Evolutionary conservation across 352 stramenopile genomes (phyloP), one percentile per base, ranked within the genome.

Genomic region (Pythium oligandrum): DNA sequence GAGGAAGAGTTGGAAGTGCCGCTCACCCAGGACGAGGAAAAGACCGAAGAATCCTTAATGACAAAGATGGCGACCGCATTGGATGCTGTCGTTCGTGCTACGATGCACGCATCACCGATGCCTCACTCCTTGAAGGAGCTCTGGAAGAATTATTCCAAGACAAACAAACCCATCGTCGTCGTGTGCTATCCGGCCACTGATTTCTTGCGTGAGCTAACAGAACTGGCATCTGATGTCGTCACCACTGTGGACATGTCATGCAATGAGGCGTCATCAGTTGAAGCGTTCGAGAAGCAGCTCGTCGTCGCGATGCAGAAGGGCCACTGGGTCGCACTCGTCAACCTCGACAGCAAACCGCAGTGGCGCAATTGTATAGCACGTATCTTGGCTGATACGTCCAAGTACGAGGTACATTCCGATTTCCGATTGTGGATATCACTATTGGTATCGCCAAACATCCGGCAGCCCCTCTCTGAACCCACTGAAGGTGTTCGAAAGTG

Each of bases 401-500:
- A 57, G 5, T 51, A 66, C 0, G 57, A 69, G 0, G 44, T 56
- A 4, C 79, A 90, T 30, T 65, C 71, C 1, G 79, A 90, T 38
- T 90, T 88, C 40, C 76, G 79, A 3, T 49, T 90, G 7, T 90
- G 79, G 76, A 35, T 83, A 12, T 88, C 72, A 8, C 43, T 47
- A 4, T 34, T 57, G 12, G 4, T 12, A 26, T 56, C 46, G 10
- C 11, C 36, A 17, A 51, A 61, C 11, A 49, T 26, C 4, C 36
- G n/a, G 12, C 31, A 38, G 2, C 31, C 17, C 8, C 10, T 6
- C 10, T 51, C 33, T 17, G 10, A 10, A n/a, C 10, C 43, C 45
- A 32, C 51, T 44, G 0, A 26, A 26, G 17, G 17, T 26, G 17
- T 26, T 26, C 17, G 17, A 26, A 26, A 26, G 17, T 26, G 17